Base-by-base conservation (phyloP, 139 green algal genomes). In the Tetraselmis striata region DNA sequence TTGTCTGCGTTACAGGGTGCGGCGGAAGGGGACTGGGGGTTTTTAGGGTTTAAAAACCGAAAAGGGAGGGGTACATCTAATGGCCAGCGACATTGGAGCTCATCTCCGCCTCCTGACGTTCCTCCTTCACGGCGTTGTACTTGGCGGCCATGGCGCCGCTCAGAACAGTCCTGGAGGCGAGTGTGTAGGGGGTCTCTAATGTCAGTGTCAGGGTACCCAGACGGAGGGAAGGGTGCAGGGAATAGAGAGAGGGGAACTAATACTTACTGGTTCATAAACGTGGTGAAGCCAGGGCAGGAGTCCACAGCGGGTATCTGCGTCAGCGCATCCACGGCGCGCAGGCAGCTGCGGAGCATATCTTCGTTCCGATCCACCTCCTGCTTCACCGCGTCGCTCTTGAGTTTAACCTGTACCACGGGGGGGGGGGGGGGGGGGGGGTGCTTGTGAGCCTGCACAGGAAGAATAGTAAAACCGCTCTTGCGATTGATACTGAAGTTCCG, bases 331-430 rank as follows among this genome's bases (percentile, higher is more conserved):
- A 99, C 86, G 1, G 90, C 92, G 2, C 94, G 88, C 77, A 99
- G 90, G 82, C 92, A 96, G 83, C 87, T 94, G 77, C 94, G 91
- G 74, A 99, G 84, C 93, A 98, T 93, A 86, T 99, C 96, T 78
- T 99, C 94, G 83, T 98, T 94, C 1, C 96, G 94, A 87, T 99
- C 96, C 30, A 94, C 91, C 91, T 99, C 96, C 87, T 99, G 96
- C 91, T 98, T 98, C 32, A 99, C 96, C 22, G 96, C 95, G 77
- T 99, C 96, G 18, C 81, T 83, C 87, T 98, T 98, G 59, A 96
- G 81, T 32, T n/a, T n/a, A n/a, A n/a, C n/a, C n/a, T n/a, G n/a
- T n/a, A n/a, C n/a, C n/a, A n/a, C n/a, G n/a, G n/a, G n/a, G n/a
- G n/a, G n/a, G n/a, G n/a, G n/a, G n/a, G n/a, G n/a, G n/a, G n/a